Conservation (phyloP, 2,329 filamentous ascomycete genomes). For the Curvularia verruculosa region DNA sequence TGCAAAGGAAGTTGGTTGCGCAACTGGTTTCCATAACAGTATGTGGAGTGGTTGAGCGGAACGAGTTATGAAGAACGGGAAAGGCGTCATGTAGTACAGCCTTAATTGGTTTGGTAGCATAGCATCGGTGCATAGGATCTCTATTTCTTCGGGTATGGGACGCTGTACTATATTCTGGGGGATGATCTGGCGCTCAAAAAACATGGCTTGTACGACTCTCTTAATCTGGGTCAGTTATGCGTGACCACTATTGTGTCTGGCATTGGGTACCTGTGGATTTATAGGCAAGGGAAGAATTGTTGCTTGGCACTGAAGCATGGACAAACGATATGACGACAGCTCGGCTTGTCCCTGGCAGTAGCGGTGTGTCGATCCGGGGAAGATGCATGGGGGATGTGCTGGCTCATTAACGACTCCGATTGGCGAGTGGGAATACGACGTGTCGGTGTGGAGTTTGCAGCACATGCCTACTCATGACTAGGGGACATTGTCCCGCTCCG, state of each 20-base stretch:
- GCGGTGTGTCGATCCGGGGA: conserved; percentile 34
- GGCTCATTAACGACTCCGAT: conserved; percentile 25
- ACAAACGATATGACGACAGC: conserved; percentile 14
- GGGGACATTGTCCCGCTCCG: not conserved
- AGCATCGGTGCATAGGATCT: conserved; percentile 47
- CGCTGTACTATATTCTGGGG: conserved; percentile 42
- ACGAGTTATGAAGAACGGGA: conserved; percentile 32
- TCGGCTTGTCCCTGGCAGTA: conserved; percentile 16
- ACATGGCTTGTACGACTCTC: conserved; percentile 30
- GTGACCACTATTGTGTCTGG: not conserved
- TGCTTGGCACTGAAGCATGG: not conserved
- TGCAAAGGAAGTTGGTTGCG: not conserved
- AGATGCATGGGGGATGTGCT: conserved; percentile 32
- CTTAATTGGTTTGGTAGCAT: conserved; percentile 46
- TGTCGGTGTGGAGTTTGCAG: conserved; percentile 25
- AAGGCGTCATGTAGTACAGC: conserved; percentile 40
- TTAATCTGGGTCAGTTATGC: not conserved
- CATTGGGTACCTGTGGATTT: not conserved
- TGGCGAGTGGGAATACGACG: conserved; percentile 29
- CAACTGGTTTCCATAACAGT: conserved; percentile 13
- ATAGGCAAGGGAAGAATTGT: not conserved
- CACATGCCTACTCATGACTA: conserved; percentile 1
- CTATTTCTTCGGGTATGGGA: conserved; percentile 30
- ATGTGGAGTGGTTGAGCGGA: conserved; percentile 35
- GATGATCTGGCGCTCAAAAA: conserved; percentile 32